Evolutionary conservation across 2,329 filamentous ascomycete genomes (phyloP), one percentile per base, ranked within the genome.

Genomic region (Volutella citrinella): DNA sequence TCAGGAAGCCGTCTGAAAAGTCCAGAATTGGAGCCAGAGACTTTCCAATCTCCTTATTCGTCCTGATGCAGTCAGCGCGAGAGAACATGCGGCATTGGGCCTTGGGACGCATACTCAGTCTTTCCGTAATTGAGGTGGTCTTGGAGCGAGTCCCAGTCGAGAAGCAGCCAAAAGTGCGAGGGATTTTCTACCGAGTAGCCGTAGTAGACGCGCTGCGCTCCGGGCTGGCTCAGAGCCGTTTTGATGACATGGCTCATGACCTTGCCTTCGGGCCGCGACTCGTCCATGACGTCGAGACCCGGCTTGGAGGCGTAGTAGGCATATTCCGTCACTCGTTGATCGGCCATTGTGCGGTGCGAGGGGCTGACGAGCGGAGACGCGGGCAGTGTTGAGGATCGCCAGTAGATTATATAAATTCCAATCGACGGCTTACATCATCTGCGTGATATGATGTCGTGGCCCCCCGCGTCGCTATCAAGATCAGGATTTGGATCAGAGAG

Each of bases 281-380:
- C 30, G 6, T 44, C 38, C 18, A 49, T 43, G 11, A 29, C 26
- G 6, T 52, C 41, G 1, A 27, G 33, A 3, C 45, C 50, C 8
- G 43, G 19, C 12, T 50, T 49, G 17, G 48, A 20, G 3, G 43
- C 26, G 4, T 52, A 27, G 5, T 40, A 51, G 4, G 49, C 26
- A 15, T 55, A 48, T 18, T 55, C 48, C 0, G 52, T 54, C 6
- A 50, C 45, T n/a, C n/a, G n/a, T n/a, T n/a, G n/a, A n/a, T n/a
- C n/a, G n/a, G n/a, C n/a, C n/a, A n/a, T n/a, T n/a, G n/a, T n/a
- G n/a, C n/a, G n/a, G n/a, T n/a, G n/a, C n/a, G n/a, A n/a, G n/a
- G n/a, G n/a, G n/a, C n/a, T n/a, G n/a, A n/a, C n/a, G n/a, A n/a
- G n/a, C n/a, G n/a, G n/a, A n/a, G n/a, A n/a, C n/a, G n/a, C n/a